Evolutionary conservation across 2,329 filamentous ascomycete genomes (phyloP).

Genomic region (Nigrograna mackinnonii): DNA sequence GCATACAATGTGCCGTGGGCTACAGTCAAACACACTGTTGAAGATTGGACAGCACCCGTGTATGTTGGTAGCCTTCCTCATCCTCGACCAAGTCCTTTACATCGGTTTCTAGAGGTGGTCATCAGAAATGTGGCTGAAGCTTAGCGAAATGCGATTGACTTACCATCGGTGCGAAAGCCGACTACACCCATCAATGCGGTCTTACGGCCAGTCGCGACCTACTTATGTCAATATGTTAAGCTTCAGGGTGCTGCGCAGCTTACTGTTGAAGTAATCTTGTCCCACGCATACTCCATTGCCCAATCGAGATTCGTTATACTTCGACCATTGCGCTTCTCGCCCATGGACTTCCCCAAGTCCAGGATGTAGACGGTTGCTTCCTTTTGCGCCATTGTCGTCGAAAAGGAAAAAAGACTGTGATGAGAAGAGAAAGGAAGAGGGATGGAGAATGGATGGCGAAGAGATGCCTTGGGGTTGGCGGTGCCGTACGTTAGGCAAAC

Average conservation of each 20-base stretch:
- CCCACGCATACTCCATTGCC: slow-evolving; percentile 91
- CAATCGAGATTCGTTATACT: slow-evolving; percentile 82
- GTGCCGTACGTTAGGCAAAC: slow-evolving; percentile 26
- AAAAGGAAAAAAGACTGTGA: slow-evolving; percentile 3
- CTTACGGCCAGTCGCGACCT: slow-evolving; percentile 71
- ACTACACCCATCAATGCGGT: slow-evolving; percentile 78
- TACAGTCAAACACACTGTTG: slow-evolving; percentile 57
- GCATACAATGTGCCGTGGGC: too few species aligned
- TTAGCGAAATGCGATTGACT: slow-evolving; percentile 10
- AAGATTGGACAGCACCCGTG: slow-evolving; percentile 69
- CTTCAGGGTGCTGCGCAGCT: slow-evolving; percentile 24
- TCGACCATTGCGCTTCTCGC: slow-evolving; percentile 69
- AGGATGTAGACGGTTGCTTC: slow-evolving; percentile 92
- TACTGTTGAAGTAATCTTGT: slow-evolving; percentile 80
- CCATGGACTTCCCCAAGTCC: slow-evolving; percentile 88
- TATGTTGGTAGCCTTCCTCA: slow-evolving; percentile 77
- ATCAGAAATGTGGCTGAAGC: background rate
- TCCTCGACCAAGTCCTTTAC: slow-evolving; percentile 55
- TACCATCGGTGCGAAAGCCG: slow-evolving; percentile 76
- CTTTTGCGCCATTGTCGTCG: slow-evolving; percentile 76
- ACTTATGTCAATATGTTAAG: slow-evolving; percentile 4
- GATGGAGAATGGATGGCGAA: background rate
- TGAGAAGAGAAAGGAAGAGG: slow-evolving; percentile 3
- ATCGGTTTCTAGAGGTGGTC: slow-evolving; percentile 21
- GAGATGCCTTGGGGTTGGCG: slow-evolving; percentile 17